Percentiles rank a stretch among this genome's conserved stretches.
These are phyloP conservation scores for Backusella sp. DNA, from an alignment of 192 early-diverging fungal species.

Conservation along the genomic window DNA sequence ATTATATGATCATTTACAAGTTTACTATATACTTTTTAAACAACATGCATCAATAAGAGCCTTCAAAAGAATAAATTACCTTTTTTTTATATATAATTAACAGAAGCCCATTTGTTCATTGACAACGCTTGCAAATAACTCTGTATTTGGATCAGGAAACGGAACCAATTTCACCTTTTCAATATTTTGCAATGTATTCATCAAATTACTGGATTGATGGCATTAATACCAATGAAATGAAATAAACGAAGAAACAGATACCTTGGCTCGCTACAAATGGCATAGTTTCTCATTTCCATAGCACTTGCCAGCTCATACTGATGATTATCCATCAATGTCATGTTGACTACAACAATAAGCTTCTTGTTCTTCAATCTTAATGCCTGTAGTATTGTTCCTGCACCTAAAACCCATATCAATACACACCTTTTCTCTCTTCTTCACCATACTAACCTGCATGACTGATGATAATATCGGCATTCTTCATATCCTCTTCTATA, in stretches of 20 bases:
- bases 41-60: too few relatives aligned
- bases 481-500: conserved; percentile 51
- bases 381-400: conserved; percentile 86
- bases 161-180: neutral
- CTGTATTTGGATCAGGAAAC: conserved; percentile 3
- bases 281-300: conserved; percentile 54
- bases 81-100: neutral
- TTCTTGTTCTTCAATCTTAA: conserved; percentile 58
- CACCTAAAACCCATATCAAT: conserved; percentile 38
- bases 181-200: neutral
- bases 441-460: conserved; percentile 63
- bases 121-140: conserved; percentile 3
- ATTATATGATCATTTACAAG: too few relatives aligned
- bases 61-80: neutral
- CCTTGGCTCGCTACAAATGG: conserved; percentile 46
- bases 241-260: conserved; percentile 8
- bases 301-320: conserved; percentile 80
- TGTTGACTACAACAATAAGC: conserved; percentile 76
- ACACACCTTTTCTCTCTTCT: neutral
- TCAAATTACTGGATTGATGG: neutral
- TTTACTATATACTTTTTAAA: too few relatives aligned
- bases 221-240: neutral
- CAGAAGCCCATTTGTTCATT: neutral
- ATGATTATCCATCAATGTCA: conserved; percentile 81
- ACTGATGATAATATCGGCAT: conserved; percentile 76